Conservation (phyloP, 164 flowering plant species). For the Aristolochia fimbriata region DNA sequence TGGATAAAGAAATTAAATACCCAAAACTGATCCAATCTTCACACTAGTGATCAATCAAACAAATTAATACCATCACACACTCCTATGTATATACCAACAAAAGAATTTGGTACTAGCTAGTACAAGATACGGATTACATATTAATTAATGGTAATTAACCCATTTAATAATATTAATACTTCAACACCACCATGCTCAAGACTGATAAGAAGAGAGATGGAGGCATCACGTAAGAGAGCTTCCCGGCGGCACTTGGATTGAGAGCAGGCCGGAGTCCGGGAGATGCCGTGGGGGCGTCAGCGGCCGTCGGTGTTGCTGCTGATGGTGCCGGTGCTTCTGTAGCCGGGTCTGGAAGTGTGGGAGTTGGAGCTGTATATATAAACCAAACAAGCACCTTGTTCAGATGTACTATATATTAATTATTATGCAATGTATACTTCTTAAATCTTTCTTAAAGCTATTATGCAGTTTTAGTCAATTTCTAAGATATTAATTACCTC, state of each 20-base stretch:
- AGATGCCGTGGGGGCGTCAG: neutral
- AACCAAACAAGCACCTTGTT: neutral
- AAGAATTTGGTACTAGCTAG: no score
- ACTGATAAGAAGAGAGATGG: no score
- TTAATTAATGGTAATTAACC: no score
- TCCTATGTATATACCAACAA: no score
- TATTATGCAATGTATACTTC: neutral
- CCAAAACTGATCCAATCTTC: no score
- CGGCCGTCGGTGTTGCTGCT: neutral
- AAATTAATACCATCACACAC: no score
- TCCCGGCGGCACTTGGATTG: constrained; percentile 1
- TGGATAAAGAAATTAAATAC: no score
- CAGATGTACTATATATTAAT: no score
- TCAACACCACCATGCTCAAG: no score
- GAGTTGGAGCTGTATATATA: neutral
- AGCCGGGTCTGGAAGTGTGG: neutral
- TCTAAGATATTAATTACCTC: neutral
- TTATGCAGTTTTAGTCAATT: neutral
- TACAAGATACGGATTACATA: no score
- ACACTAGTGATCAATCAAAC: no score
- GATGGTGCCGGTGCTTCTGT: constrained; percentile 3
- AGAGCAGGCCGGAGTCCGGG: constrained; percentile 2
- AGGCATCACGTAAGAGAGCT: neutral
- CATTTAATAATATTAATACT: no score
- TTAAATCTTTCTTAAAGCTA: neutral